These are phyloP conservation scores for Scedosporium boydii DNA, from an alignment of 2,329 filamentous ascomycete species.

Conservation along the genomic window DNA sequence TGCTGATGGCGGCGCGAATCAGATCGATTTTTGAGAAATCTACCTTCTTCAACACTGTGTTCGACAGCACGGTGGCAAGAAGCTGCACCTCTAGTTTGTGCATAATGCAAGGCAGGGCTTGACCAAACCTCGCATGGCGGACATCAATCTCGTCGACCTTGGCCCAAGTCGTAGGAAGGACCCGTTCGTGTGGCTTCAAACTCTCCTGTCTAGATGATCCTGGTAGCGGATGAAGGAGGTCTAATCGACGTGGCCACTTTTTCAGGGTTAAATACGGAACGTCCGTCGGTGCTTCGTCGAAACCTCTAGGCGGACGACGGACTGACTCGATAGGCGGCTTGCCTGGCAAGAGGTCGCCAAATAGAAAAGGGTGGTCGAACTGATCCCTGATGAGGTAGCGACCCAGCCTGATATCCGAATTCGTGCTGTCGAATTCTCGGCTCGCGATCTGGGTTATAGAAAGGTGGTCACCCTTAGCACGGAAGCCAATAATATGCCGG, in stretches of 20 bases:
- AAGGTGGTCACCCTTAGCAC: constrained; percentile 16
- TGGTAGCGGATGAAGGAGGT: constrained; percentile 44
- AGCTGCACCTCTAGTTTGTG: constrained; percentile 59
- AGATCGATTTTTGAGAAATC: constrained; percentile 43
- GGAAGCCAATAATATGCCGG: constrained; percentile 34
- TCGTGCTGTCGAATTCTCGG: constrained; percentile 14
- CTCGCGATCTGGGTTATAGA: constrained; percentile 21
- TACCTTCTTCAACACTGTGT: constrained; percentile 26
- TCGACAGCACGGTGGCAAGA: constrained; percentile 48
- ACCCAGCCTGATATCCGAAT: constrained; percentile 8
- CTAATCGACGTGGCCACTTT: constrained; percentile 43
- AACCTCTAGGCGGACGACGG: constrained; percentile 23
- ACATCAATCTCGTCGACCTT: constrained; percentile 37
- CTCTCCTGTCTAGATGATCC: constrained; percentile 15
- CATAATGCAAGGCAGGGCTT: constrained; percentile 64
- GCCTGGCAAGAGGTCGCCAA: constrained; percentile 26
- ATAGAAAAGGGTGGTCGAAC: constrained; percentile 27
- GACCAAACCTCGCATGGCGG: constrained; percentile 37
- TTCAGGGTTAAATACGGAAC: constrained; percentile 37
- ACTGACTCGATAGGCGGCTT: constrained; percentile 35
- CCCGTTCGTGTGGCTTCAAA: constrained; percentile 30
- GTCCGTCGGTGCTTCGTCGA: constrained; percentile 30
- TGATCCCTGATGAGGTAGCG: constrained; percentile 29
- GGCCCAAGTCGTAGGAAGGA: constrained; percentile 38
- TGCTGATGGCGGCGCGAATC: constrained; percentile 60